Conservation (phyloP, 139 green algal genomes). For the Chlorella sp. region DNA sequence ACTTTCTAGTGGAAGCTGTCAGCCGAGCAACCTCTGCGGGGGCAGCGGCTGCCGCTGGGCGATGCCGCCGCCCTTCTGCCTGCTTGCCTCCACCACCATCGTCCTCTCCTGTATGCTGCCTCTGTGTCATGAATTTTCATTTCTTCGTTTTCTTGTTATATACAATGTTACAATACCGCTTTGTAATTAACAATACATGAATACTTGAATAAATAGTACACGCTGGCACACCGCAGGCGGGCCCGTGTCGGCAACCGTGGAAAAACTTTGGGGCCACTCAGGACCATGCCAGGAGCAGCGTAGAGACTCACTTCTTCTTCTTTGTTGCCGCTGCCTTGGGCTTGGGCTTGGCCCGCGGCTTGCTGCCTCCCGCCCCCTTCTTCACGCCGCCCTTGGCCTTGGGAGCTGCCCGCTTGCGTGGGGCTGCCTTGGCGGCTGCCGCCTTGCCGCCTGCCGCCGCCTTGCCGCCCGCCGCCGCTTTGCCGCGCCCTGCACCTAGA, state of each 20-base stretch:
- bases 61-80: not conserved
- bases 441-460: not conserved
- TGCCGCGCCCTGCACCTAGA: slow-evolving; percentile 4
- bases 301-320: not conserved
- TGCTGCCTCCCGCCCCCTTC: not conserved
- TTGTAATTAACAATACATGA: not conserved
- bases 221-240: too few relatives aligned
- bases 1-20: not conserved
- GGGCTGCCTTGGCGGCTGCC: not conserved
- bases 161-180: not conserved
- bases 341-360: slow-evolving; percentile 24
- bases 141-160: not conserved
- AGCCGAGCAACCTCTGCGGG: not conserved
- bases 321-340: slow-evolving; percentile 12
- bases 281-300: not conserved
- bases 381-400: slow-evolving; percentile 38
- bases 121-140: not conserved
- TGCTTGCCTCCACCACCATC: not conserved
- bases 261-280: too few relatives aligned
- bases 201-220: too few relatives aligned
- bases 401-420: not conserved
- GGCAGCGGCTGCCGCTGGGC: not conserved
- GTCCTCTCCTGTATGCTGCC: not conserved
- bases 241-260: too few relatives aligned
- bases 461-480: slow-evolving; percentile 1